Conservation (phyloP, 192 early-diverging fungal genomes). For the Thamnidium elegans region DNA sequence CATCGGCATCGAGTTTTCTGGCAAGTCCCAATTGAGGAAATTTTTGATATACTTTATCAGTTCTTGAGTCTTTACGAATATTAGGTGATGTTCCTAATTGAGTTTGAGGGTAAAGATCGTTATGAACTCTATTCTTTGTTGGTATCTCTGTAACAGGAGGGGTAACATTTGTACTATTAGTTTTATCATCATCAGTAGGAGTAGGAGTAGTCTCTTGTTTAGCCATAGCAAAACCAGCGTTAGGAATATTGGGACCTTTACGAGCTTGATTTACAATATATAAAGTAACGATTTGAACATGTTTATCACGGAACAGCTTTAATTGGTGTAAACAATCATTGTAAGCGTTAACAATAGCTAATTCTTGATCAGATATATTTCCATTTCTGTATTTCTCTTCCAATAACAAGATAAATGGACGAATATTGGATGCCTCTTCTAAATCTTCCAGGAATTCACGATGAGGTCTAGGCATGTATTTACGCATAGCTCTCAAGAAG, state of each 20-base stretch:
- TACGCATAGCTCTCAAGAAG: slow-evolving; percentile 84
- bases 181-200: background rate
- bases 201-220: slow-evolving; percentile 4
- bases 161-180: background rate
- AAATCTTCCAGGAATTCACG: slow-evolving; percentile 82
- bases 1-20: slow-evolving; percentile 53
- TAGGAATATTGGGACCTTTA: slow-evolving; percentile 64
- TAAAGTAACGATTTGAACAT: slow-evolving; percentile 87
- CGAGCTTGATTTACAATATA: slow-evolving; percentile 87
- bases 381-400: slow-evolving; percentile 17
- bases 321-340: slow-evolving; percentile 80
- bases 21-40: slow-evolving; percentile 51
- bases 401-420: slow-evolving; percentile 57
- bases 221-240: slow-evolving; percentile 49
- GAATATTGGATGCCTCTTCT: slow-evolving; percentile 60
- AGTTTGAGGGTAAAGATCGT: slow-evolving; percentile 36
- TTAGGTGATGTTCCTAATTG: slow-evolving; percentile 20
- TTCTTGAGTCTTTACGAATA: slow-evolving; percentile 12
- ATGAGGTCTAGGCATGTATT: slow-evolving; percentile 88
- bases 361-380: slow-evolving; percentile 22
- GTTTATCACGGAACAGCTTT: slow-evolving; percentile 84
- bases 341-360: slow-evolving; percentile 61
- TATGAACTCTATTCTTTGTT: background rate
- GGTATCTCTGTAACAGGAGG: background rate
- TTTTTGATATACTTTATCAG: slow-evolving; percentile 19